Conservation (phyloP, 2,329 filamentous ascomycete species). For the Fusarium sp. region DNA sequence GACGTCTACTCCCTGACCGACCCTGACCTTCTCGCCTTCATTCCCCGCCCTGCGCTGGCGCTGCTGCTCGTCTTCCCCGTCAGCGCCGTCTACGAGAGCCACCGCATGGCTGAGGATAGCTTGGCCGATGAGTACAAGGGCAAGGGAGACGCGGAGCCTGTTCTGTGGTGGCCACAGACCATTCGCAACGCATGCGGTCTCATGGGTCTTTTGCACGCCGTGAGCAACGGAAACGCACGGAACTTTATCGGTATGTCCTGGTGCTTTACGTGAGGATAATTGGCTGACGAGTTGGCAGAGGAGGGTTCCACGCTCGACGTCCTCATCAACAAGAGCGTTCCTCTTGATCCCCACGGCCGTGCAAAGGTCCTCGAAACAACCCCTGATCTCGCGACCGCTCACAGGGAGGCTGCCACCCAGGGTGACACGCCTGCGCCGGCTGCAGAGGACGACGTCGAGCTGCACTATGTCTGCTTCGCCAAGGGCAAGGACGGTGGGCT, state of each 20-base stretch:
- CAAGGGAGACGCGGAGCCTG: slow-evolving; percentile 75
- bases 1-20: slow-evolving; percentile 94
- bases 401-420: slow-evolving; percentile 77
- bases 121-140: slow-evolving; percentile 72
- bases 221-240: slow-evolving; percentile 78
- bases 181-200: slow-evolving; percentile 93
- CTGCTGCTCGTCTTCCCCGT: slow-evolving; percentile 94
- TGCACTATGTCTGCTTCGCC: slow-evolving; percentile 97
- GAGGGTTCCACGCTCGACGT: slow-evolving; percentile 67
- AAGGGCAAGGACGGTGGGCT: slow-evolving; percentile 73
- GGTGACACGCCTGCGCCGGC: slow-evolving; percentile 84
- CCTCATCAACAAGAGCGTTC: slow-evolving; percentile 76
- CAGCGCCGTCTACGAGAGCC: slow-evolving; percentile 79
- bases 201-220: slow-evolving; percentile 86
- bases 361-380: slow-evolving; percentile 82
- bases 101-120: slow-evolving; percentile 79
- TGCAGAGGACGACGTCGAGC: slow-evolving; percentile 83
- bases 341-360: slow-evolving; percentile 72
- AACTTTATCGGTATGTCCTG: slow-evolving; percentile 64
- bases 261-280: neutral
- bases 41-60: slow-evolving; percentile 88
- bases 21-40: slow-evolving; percentile 82
- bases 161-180: slow-evolving; percentile 95
- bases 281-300: slow-evolving; percentile 48
- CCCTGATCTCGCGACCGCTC: slow-evolving; percentile 78